These are phyloP conservation scores for Bipolaris sorokiniana DNA, from an alignment of 2,329 filamentous ascomycete genomes.

Conservation along the genomic window DNA sequence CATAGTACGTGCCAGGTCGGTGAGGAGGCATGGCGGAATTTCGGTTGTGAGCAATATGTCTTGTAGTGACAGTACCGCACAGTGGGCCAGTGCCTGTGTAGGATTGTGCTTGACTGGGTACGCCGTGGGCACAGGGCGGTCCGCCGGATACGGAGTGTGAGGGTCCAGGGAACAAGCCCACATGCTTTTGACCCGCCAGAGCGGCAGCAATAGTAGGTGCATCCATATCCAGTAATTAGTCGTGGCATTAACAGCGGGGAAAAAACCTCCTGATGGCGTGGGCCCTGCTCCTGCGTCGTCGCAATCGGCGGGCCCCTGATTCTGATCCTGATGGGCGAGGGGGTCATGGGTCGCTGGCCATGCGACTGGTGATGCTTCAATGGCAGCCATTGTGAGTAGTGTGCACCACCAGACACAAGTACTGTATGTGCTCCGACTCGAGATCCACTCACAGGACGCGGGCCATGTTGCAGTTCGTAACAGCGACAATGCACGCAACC, in stretches of 20 bases:
- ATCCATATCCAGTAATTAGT: neutral
- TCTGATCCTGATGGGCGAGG: neutral
- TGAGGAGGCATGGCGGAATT: neutral
- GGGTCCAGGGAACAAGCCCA: conserved; percentile 16
- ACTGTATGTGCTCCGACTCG: neutral
- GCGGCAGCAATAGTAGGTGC: conserved; percentile 2
- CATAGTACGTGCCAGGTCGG: neutral
- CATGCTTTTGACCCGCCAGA: conserved; percentile 6
- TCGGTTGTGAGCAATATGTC: neutral
- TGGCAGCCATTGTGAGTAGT: too few species aligned
- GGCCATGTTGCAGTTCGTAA: conserved; percentile 5
- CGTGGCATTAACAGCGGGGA: neutral
- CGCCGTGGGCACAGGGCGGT: conserved; percentile 1
- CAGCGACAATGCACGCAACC: conserved; percentile 10
- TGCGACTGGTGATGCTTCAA: too few species aligned
- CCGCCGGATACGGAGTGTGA: conserved; percentile 1
- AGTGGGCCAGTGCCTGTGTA: neutral
- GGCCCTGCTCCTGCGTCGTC: conserved; percentile 9
- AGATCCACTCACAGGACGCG: neutral
- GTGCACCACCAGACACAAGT: too few species aligned
- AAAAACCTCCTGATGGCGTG: neutral
- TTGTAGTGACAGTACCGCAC: neutral
- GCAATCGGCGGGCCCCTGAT: conserved; percentile 7
- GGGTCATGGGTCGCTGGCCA: neutral
- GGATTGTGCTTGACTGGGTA: neutral